phyloP scores from a whole-genome alignment of 192 early-diverging fungal genomes.

The Coemansia sp. region DNA sequence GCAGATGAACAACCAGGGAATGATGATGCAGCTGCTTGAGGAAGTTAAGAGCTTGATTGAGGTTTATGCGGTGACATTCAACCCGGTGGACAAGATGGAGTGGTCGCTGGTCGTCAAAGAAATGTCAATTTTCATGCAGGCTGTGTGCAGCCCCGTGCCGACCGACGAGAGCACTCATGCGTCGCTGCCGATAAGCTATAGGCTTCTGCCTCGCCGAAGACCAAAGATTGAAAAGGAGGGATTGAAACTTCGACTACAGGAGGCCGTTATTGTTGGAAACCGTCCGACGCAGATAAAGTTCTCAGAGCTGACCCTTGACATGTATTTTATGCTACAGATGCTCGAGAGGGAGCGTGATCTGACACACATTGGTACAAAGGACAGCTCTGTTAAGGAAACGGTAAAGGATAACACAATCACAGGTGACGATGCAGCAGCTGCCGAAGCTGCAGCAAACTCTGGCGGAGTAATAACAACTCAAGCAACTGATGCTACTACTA shows the following conservation, averaged over 20 bases:
- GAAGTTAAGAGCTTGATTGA: conserved; percentile 83
- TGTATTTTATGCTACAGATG: conserved; percentile 93
- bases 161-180: conserved; percentile 18
- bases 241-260: conserved; percentile 65
- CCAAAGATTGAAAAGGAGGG: conserved; percentile 27
- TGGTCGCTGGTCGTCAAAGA: conserved; percentile 83
- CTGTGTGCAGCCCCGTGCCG: conserved; percentile 51
- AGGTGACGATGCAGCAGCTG: conserved; percentile 1
- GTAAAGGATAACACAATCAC: not conserved
- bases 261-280: conserved; percentile 95
- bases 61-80: conserved; percentile 82
- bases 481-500: not conserved
- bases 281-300: conserved; percentile 96
- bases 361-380: not conserved
- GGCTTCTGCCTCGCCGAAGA: conserved; percentile 13
- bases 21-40: conserved; percentile 78
- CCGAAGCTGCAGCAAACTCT: not conserved
- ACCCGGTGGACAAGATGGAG: conserved; percentile 84
- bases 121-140: conserved; percentile 81
- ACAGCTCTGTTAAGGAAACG: not conserved
- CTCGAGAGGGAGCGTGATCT: conserved; percentile 60
- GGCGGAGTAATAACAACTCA: not conserved
- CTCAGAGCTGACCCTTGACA: conserved; percentile 92
- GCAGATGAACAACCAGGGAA: conserved; percentile 68
- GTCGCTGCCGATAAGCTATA: conserved; percentile 24